Base-by-base conservation (phyloP, 2,329 filamentous ascomycete genomes). In the Cytospora leucostoma region DNA sequence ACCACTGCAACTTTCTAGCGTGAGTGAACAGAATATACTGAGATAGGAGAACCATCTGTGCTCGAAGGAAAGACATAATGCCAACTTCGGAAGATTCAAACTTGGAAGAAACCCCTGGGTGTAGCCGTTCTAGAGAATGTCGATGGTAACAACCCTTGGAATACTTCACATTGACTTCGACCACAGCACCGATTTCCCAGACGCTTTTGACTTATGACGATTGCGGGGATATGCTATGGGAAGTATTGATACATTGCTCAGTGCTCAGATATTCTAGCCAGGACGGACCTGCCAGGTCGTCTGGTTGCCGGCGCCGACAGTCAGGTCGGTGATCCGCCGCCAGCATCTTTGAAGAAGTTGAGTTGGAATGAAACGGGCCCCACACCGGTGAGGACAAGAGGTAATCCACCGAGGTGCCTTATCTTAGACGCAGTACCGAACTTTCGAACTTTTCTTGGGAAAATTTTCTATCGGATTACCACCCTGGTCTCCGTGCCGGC, bases 321-420 rank as follows among this genome's bases (percentile, higher is more conserved):
- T 49, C 34, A 61, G 54, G 59, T 49, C 58, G 47, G 59, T 44
- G 59, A 61, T 61, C 59, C 55, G 38, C 38, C 40, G 38, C 19
- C 19, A 55, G 51, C 17, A 55, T 33, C 51, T 35, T 53, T 55
- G 27, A 37, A n/a, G 49, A 44, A 44, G 38, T 34, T 55, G 49
- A n/a, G 56, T 59, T 53, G 44, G 50, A 65, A 63, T 63, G 61
- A 63, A 65, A 65, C 64, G n/a, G 34, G 40, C 58, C 38, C 64
- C 64, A 63, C 64, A 65, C 64, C 61, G 64, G 64, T 65, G 64
- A 65, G 56, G 49, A 50, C 40, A 59, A 56, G 40, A 50, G 34
- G 56, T 51, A 65, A 63, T 63, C 54, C 62, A 63, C 58, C 56
- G 37, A 34, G 38, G 38, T 56, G 47, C 56, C 56, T 63, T 65